A percentile compares a stretch with the other conserved stretches of the same genome.
Evolutionary conservation across 768 basidiomycete genomes (phyloP).

Genomic region (Cystofilobasidium ferigula): DNA sequence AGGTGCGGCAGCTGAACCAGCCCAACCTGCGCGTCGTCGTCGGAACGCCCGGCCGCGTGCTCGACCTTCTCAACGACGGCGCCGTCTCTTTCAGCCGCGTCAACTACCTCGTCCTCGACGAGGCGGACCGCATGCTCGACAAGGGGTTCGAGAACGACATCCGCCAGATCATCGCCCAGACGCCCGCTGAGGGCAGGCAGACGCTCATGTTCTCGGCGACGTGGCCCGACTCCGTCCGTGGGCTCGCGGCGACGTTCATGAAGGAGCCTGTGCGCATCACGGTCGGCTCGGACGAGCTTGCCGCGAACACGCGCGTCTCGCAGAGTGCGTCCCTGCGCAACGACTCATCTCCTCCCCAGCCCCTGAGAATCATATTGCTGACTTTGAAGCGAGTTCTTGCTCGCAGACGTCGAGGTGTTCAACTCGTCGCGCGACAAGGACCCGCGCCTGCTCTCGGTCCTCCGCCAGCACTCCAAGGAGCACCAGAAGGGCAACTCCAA

Average conservation of each 20-base stretch:
- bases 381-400: background rate
- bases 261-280: slow-evolving; percentile 75
- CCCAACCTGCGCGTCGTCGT: slow-evolving; percentile 60
- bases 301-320: slow-evolving; percentile 85
- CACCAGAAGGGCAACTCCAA: slow-evolving; percentile 36
- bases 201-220: slow-evolving; percentile 63
- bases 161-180: slow-evolving; percentile 67
- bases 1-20: slow-evolving; percentile 56
- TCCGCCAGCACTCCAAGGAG: slow-evolving; percentile 39
- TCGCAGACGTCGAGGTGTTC: slow-evolving; percentile 69
- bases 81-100: slow-evolving; percentile 55
- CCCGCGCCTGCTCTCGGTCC: slow-evolving; percentile 36
- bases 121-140: slow-evolving; percentile 96
- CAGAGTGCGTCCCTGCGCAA: slow-evolving; percentile 44
- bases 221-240: slow-evolving; percentile 89
- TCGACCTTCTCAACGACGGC: slow-evolving; percentile 84
- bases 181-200: slow-evolving; percentile 25
- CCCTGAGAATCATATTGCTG: background rate
- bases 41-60: slow-evolving; percentile 84
- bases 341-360: background rate
- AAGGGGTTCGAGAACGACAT: slow-evolving; percentile 99
- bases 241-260: slow-evolving; percentile 79
- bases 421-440: slow-evolving; percentile 76
- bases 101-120: slow-evolving; percentile 83
- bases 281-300: slow-evolving; percentile 88